phyloP scores from a whole-genome alignment of 352 stramenopile species.

The Globisporangium ultimum region DNA sequence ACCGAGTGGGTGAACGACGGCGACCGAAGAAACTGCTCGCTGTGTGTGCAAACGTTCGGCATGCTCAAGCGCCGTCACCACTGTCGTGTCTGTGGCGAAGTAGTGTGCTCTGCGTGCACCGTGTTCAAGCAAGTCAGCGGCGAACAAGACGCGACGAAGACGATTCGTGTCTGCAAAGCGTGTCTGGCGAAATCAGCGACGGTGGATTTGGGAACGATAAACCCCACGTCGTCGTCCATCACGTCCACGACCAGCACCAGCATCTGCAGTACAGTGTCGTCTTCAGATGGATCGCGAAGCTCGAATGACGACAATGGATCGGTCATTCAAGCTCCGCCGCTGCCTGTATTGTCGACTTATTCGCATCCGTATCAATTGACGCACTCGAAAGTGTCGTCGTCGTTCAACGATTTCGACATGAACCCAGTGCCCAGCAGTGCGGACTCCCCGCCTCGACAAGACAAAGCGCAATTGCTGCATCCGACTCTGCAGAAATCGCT shows the following conservation, averaged over 20 bases:
- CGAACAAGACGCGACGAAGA: slow-evolving; percentile 40
- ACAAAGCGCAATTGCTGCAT: slow-evolving; percentile 12
- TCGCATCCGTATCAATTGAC: slow-evolving; percentile 10
- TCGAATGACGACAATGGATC: slow-evolving; percentile 16
- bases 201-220: slow-evolving; percentile 9
- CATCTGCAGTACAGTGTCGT: slow-evolving; percentile 36
- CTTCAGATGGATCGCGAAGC: slow-evolving; percentile 38
- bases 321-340: slow-evolving; percentile 1
- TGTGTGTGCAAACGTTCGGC: slow-evolving; percentile 74
- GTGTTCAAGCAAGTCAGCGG: slow-evolving; percentile 74
- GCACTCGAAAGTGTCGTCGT: slow-evolving; percentile 34
- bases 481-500: slow-evolving; percentile 17
- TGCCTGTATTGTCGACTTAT: neutral
- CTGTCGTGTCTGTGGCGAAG: slow-evolving; percentile 82
- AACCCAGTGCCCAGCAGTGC: slow-evolving; percentile 17
- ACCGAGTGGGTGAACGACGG: slow-evolving; percentile 82
- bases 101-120: slow-evolving; percentile 79
- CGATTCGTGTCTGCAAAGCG: slow-evolving; percentile 78
- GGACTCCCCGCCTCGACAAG: slow-evolving; percentile 4
- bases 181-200: slow-evolving; percentile 66
- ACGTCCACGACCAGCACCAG: slow-evolving; percentile 22
- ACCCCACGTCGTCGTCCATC: slow-evolving; percentile 22
- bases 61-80: slow-evolving; percentile 85
- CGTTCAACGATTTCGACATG: slow-evolving; percentile 46
- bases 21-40: slow-evolving; percentile 73